These are phyloP conservation scores for Rhytidiadelphus loreus DNA, from an alignment of 225 moss, liverwort and hornwort species.

Conservation along the genomic window DNA sequence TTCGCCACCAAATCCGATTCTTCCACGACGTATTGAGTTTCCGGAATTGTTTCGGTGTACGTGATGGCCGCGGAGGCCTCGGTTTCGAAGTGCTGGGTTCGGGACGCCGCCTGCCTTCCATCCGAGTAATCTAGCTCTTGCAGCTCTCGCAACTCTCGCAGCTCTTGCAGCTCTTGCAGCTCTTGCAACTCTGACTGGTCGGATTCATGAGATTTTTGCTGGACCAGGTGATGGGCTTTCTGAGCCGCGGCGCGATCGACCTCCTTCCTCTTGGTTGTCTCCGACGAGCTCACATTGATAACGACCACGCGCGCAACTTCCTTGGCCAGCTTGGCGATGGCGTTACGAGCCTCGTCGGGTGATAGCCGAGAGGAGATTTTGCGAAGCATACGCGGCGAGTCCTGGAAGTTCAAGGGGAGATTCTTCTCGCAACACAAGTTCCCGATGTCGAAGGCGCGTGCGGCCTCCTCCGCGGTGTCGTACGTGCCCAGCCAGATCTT, in stretches of 20 bases:
- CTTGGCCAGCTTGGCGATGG: conserved; percentile 46
- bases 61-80: background rate
- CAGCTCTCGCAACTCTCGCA: background rate
- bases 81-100: background rate
- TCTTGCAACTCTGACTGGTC: background rate
- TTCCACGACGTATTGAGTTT: background rate
- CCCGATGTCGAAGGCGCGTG: conserved; percentile 45
- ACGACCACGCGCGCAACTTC: conserved; percentile 28
- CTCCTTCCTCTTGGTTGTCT: background rate
- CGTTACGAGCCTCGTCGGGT: conserved; percentile 15
- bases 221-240: conserved; percentile 9
- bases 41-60: conserved; percentile 8
- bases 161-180: background rate
- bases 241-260: conserved; percentile 13
- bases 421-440: conserved; percentile 48
- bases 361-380: conserved; percentile 36
- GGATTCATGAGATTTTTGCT: background rate
- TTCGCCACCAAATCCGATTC: background rate
- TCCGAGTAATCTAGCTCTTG: background rate
- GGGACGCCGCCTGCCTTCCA: background rate
- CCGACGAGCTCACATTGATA: background rate
- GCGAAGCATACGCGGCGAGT: conserved; percentile 25
- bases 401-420: conserved; percentile 33
- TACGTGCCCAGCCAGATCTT: conserved; percentile 51
- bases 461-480: conserved; percentile 41